Evolutionary conservation across 306 rosid species (phyloP), one percentile per base, ranked within the genome.

Genomic region (Prunus dulcis): DNA sequence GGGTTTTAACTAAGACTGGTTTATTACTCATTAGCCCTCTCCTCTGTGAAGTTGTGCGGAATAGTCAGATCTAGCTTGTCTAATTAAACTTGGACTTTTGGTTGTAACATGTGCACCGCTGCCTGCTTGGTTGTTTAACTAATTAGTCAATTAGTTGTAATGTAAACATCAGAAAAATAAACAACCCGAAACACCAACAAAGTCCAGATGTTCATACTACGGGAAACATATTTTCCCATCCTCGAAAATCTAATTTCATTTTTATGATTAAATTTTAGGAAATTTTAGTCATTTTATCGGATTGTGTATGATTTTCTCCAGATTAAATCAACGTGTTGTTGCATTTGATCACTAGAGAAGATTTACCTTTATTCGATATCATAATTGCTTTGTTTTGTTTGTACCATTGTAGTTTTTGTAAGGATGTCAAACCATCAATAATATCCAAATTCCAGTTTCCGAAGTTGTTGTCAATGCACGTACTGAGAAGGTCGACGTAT

Each of bases 261-360:
- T 60, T 5, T 0, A 13, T 47, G 6, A 38, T 6, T 38, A 38
- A 38, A 7, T 38, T 0, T 38, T 38, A 6, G 9, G 2, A 0
- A 38, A 38, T 38, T 38, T 38, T 38, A 38, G 9, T 7, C 9
- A 6, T 38, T 38, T 38, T 32, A 5, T 5, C 8, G 8, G 0
- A 1, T 32, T 32, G 38, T 5, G 8, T 8, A 32, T 32, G 8
- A 0, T 32, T 4, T 1, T 32, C 6, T 0, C 6, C 1, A 5
- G 0, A 5, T 32, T 5, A 32, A 32, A 0, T 32, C 7, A 32
- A 32, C 0, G 1, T 32, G 1, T 5, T 1, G 41, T 34, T 34
- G 41, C 9, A 34, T 34, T 0, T 34, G 0, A 0, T 34, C 9
- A 34, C 2, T 6, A 6, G 0, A 38, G 0, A 38, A 38, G 9